Conservation (phyloP, 345 rosid genomes). For the Heritiera littoralis region DNA sequence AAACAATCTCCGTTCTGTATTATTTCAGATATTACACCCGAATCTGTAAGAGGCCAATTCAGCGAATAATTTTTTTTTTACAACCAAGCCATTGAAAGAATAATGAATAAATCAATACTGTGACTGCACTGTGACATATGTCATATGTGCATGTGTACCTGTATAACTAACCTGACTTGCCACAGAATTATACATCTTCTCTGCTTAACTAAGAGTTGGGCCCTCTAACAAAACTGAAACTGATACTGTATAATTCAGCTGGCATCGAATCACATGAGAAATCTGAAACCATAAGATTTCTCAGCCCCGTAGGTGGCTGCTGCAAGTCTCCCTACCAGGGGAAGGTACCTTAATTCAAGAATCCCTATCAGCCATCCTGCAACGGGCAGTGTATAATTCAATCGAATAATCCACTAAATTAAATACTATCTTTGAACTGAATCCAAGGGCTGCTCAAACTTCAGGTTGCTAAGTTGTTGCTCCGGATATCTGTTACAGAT, state of each 20-base stretch:
- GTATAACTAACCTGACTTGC: constrained; percentile 29
- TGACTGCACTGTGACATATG: constrained; percentile 6
- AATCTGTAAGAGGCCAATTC: constrained; percentile 5
- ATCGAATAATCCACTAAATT: background rate
- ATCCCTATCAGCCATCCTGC: constrained; percentile 6
- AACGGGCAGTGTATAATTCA: constrained; percentile 4
- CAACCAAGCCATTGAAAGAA: constrained; percentile 27
- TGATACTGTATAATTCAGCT: background rate
- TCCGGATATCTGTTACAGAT: constrained; percentile 55
- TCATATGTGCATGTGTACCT: constrained; percentile 8
- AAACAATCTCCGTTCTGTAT: constrained; percentile 9
- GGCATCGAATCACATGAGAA: background rate
- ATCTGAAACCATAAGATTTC: constrained; percentile 19
- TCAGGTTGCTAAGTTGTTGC: constrained; percentile 27
- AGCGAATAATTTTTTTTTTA: constrained; percentile 5
- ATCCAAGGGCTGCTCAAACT: constrained; percentile 31
- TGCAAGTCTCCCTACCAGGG: constrained; percentile 5
- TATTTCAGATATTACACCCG: constrained; percentile 19
- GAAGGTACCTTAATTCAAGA: constrained; percentile 21
- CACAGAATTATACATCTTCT: constrained; percentile 22
- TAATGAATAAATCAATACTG: constrained; percentile 34
- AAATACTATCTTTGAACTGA: constrained; percentile 32
- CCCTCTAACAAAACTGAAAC: constrained; percentile 26
- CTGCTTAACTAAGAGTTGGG: constrained; percentile 13
- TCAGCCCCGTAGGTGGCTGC: constrained; percentile 20